A percentile compares a stretch with the other conserved stretches of the same genome.
phyloP scores from a whole-genome alignment of 495 filamentous ascomycete species.

The Penicillium malachiteum region DNA sequence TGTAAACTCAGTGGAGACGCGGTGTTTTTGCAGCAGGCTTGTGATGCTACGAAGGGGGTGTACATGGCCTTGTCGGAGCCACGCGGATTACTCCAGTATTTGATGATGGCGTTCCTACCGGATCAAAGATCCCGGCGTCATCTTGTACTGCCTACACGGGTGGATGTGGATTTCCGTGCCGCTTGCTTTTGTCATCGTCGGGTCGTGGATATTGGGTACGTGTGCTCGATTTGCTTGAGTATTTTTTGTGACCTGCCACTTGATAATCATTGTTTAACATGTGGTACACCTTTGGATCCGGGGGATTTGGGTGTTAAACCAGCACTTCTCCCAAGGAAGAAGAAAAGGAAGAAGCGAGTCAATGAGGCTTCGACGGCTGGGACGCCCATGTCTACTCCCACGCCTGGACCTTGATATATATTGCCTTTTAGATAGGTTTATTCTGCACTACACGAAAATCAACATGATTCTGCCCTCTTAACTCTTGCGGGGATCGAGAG shows the following conservation, averaged over 20 bases:
- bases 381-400: constrained; percentile 44
- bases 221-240: constrained; percentile 93
- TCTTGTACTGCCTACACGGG: constrained; percentile 75
- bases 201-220: constrained; percentile 89
- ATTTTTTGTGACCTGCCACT: constrained; percentile 70
- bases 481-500: constrained; percentile 15
- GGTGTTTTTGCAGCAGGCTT: constrained; percentile 93
- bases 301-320: constrained; percentile 73
- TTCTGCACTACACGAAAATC: background rate
- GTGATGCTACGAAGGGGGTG: constrained; percentile 83
- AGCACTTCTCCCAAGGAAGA: constrained; percentile 67
- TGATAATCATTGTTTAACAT: constrained; percentile 80
- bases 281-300: constrained; percentile 76
- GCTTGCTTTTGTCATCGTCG: constrained; percentile 95
- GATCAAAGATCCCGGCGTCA: constrained; percentile 65
- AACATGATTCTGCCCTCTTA: background rate
- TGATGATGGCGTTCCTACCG: constrained; percentile 92
- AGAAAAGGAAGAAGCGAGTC: constrained; percentile 69
- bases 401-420: constrained; percentile 38
- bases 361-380: constrained; percentile 43
- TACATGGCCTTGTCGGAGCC: constrained; percentile 73
- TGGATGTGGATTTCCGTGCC: constrained; percentile 90
- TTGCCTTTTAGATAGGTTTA: background rate
- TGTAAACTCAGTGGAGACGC: constrained; percentile 79
- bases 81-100: constrained; percentile 74